phyloP scores from a whole-genome alignment of 495 filamentous ascomycete species.

The Bryoglossum gracile region DNA sequence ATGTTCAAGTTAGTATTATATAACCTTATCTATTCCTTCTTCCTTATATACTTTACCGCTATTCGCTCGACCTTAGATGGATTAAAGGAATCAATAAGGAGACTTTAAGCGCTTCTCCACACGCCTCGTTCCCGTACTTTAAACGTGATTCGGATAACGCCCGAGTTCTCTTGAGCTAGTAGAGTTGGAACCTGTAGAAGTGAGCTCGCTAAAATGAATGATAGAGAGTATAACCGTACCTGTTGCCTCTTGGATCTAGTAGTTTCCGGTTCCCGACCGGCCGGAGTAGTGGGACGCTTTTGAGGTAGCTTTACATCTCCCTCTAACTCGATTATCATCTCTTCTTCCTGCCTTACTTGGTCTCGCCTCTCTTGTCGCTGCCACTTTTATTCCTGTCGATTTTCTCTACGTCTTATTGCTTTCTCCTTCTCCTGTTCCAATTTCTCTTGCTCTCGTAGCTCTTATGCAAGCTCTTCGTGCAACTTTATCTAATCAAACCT shows the following conservation, averaged over 20 bases:
- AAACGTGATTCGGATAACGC: slow-evolving; percentile 6
- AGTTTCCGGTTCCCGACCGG: background rate
- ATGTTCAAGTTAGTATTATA: slow-evolving; percentile 12
- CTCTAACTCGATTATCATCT: slow-evolving; percentile 5
- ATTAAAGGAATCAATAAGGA: slow-evolving; percentile 7
- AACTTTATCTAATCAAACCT: background rate
- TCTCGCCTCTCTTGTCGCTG: slow-evolving; percentile 1
- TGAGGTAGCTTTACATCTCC: too few relatives aligned
- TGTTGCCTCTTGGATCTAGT: slow-evolving; percentile 7
- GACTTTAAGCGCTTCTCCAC: slow-evolving; percentile 9
- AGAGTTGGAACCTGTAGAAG: slow-evolving; percentile 8
- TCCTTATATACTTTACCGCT: slow-evolving; percentile 12
- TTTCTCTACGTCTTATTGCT: background rate
- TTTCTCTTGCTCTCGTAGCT: slow-evolving; percentile 2
- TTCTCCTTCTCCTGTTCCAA: background rate
- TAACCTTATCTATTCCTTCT: slow-evolving; percentile 8
- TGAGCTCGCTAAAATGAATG: slow-evolving; percentile 11
- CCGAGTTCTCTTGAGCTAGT: slow-evolving; percentile 2
- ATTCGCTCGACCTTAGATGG: slow-evolving; percentile 13
- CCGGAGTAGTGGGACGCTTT: too few relatives aligned
- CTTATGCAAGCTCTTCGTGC: background rate
- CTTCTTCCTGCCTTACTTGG: slow-evolving; percentile 2
- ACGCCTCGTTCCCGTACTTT: slow-evolving; percentile 7
- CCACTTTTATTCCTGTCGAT: slow-evolving; percentile 4
- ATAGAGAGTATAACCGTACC: slow-evolving; percentile 10